phyloP scores from a whole-genome alignment of 495 filamentous ascomycete species.

The Aspergillus cristatus region DNA sequence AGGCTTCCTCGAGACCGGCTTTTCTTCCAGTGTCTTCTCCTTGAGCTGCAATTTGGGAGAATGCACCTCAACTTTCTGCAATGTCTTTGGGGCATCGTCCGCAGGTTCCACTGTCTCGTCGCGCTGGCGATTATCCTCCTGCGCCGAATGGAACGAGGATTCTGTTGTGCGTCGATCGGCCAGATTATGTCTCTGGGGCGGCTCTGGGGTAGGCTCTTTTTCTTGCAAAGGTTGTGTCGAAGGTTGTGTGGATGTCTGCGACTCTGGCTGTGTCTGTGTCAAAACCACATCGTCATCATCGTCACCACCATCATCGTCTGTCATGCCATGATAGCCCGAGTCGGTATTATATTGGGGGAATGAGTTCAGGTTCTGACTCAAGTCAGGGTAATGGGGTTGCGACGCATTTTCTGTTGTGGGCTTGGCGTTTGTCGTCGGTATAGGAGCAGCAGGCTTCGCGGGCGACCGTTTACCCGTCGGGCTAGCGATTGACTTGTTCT shows the following conservation, averaged over 20 bases:
- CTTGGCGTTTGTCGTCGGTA: constrained; percentile 14
- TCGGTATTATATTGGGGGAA: constrained; percentile 44
- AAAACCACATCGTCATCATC: constrained; percentile 29
- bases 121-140: constrained; percentile 45
- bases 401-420: constrained; percentile 9
- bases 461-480: constrained; percentile 27
- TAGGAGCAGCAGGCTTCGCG: constrained; percentile 18
- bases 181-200: constrained; percentile 12
- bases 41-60: constrained; percentile 10
- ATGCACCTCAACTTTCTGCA: constrained; percentile 8
- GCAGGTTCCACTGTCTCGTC: constrained; percentile 30
- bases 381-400: constrained; percentile 26
- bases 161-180: constrained; percentile 44
- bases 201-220: constrained; percentile 26
- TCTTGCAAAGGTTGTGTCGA: constrained; percentile 15
- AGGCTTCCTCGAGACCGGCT: too few relatives aligned
- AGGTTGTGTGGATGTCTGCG: constrained; percentile 24
- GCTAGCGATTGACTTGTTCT: constrained; percentile 22
- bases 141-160: constrained; percentile 58
- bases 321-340: constrained; percentile 77
- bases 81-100: constrained; percentile 17
- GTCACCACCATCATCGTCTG: constrained; percentile 36
- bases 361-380: constrained; percentile 31
- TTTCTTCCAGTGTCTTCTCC: constrained; percentile 5
- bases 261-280: constrained; percentile 23